Evolutionary conservation across 768 basidiomycete species (phyloP).

Genomic region (Dentipellis fragilis): DNA sequence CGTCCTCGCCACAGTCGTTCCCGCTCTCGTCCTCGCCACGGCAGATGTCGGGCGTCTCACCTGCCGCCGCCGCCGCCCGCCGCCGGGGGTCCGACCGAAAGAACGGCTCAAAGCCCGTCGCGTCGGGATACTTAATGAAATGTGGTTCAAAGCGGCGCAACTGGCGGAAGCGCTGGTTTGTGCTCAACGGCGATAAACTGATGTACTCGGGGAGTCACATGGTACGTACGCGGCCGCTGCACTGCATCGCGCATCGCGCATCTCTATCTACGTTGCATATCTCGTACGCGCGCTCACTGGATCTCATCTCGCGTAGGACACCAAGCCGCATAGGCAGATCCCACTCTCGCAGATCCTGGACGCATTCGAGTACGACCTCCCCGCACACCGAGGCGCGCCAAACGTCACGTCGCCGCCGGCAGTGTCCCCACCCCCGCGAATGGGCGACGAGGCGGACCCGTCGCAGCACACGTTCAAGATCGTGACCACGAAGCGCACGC

Average conservation of each 20-base stretch:
- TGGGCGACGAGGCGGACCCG: slow-evolving; percentile 29
- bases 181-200: slow-evolving; percentile 79
- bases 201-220: slow-evolving; percentile 91
- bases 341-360: slow-evolving; percentile 80
- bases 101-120: slow-evolving; percentile 49
- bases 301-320: slow-evolving; percentile 48
- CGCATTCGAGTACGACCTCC: slow-evolving; percentile 79
- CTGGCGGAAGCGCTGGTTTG: slow-evolving; percentile 98
- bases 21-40: slow-evolving; percentile 34
- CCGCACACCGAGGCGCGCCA: slow-evolving; percentile 36
- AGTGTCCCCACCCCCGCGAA: slow-evolving; percentile 25
- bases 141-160: slow-evolving; percentile 87
- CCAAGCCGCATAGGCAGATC: slow-evolving; percentile 80
- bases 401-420: slow-evolving; percentile 22
- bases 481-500: slow-evolving; percentile 85
- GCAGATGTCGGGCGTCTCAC: background rate
- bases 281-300: background rate
- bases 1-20: slow-evolving; percentile 17
- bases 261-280: slow-evolving; percentile 2
- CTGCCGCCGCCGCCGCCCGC: background rate
- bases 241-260: background rate
- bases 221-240: slow-evolving; percentile 43
- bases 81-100: background rate
- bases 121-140: slow-evolving; percentile 93
- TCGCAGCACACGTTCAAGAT: slow-evolving; percentile 78